phyloP scores from a whole-genome alignment of 129 eudicot species.

The Artemisia annua region DNA sequence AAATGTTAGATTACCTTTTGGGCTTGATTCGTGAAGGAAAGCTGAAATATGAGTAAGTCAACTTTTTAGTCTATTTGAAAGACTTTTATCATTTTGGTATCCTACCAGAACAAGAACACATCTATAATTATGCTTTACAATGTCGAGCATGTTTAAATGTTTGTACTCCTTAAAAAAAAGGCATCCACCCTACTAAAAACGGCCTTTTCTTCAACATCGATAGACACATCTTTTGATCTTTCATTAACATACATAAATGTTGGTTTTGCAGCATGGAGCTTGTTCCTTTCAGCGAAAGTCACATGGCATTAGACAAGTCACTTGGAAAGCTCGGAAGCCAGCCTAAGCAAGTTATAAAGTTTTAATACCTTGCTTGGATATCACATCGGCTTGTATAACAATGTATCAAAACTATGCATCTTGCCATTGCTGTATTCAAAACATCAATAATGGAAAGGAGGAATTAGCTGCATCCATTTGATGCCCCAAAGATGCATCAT shows the following conservation, averaged over 20 bases:
- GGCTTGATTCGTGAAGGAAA: constrained; percentile 59
- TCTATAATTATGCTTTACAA: background rate
- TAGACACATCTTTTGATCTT: background rate
- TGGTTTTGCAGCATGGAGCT: constrained; percentile 75
- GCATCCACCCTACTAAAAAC: too few species aligned
- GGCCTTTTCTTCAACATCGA: too few species aligned
- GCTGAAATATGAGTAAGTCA: constrained; percentile 68
- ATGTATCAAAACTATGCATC: background rate
- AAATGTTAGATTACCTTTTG: constrained; percentile 75
- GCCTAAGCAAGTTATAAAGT: constrained; percentile 73
- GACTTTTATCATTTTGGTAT: background rate
- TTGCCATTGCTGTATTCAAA: too few species aligned
- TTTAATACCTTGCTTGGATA: constrained; percentile 26
- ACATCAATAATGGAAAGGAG: too few species aligned
- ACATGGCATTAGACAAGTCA: constrained; percentile 71
- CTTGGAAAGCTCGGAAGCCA: constrained; percentile 94
- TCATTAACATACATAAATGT: background rate
- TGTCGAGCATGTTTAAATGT: too few species aligned
- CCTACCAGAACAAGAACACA: background rate
- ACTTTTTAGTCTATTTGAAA: constrained; percentile 1
- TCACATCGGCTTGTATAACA: background rate
- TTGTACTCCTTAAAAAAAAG: too few species aligned
- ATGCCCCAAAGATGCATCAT: too few species aligned
- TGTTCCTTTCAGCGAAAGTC: constrained; percentile 55
- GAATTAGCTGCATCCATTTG: too few species aligned